Conservation (phyloP, 139 green algal genomes). For the Chlorella sp. region DNA sequence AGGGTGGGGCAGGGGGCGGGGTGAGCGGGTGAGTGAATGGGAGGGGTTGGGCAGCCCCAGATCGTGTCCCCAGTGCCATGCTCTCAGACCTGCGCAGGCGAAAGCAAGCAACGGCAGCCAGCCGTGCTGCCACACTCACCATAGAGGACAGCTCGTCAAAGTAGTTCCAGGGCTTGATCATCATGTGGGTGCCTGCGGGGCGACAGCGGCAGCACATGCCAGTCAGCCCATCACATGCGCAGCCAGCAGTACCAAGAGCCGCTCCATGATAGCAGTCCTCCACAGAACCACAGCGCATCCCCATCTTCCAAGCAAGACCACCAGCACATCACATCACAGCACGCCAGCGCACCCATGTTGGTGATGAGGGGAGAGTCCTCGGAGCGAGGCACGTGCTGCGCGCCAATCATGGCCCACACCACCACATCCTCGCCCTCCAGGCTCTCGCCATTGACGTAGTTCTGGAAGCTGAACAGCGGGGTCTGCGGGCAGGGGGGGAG, state of each 20-base stretch:
- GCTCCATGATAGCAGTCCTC: too few species aligned
- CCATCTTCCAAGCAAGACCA: too few species aligned
- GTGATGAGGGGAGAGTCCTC: constrained; percentile 45
- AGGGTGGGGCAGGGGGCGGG: neutral
- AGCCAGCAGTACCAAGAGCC: too few species aligned
- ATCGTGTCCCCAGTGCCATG: too few species aligned
- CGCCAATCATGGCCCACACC: constrained; percentile 43
- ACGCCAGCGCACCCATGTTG: neutral
- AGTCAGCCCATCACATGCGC: too few species aligned
- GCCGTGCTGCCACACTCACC: too few species aligned
- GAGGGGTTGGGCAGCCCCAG: too few species aligned
- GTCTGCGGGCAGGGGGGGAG: neutral
- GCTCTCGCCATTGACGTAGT: constrained; percentile 24
- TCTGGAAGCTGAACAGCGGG: constrained; percentile 1
- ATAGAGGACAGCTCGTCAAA: neutral
- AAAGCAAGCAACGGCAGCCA: too few species aligned
- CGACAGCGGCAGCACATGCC: neutral
- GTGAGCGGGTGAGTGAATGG: neutral
- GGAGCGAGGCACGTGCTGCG: constrained; percentile 40
- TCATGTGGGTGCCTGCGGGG: neutral
- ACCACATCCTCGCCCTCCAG: constrained; percentile 40
- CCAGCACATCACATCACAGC: too few species aligned
- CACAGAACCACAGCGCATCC: too few species aligned
- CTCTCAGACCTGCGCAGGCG: too few species aligned
- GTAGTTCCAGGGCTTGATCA: constrained; percentile 24